Base-by-base conservation (phyloP, 2,329 filamentous ascomycete genomes). In the Colletotrichum tropicale region DNA sequence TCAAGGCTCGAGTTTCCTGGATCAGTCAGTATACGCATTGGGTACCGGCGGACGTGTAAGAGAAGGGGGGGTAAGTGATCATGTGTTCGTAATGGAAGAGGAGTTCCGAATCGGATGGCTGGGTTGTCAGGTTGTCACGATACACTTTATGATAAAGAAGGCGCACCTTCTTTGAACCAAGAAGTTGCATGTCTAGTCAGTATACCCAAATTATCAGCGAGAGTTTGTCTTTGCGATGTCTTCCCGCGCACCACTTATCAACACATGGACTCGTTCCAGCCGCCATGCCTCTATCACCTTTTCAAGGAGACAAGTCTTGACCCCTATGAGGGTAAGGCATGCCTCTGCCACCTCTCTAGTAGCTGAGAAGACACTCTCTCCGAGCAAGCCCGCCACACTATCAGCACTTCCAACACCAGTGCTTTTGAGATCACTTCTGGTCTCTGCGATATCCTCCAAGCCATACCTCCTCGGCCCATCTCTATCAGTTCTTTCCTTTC, bases 371-470 rank as follows among this genome's bases (percentile, higher is more conserved):
- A 38, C 18, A 6, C 26, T 30, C 24, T 26, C 30, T 8, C 8
- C 32, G 21, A n/a, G 32, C 9, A 43, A 43, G 32, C 66, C 66
- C 8, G 32, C 71, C 18, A 70, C 71, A n/a, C 56, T 74, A 43
- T 69, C 71, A 30, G 71, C 71, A 5, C n/a, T 74, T 5, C 71
- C 66, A 34, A 64, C 56, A 55, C 38, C 66, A 26, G 66, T 70
- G 1, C 58, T 74, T 15, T 38, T 74, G 32, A 74, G 43, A 56
- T 74, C 71, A 26, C 66, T 74, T 1, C 26, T 74, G 32, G 58
- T 74, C 24, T 56, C 71, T 2, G 71, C 71, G 18, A 70, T 74
- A 38, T 74, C 71, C 4, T 74, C 65, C 21, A 74, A 74, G 38
- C 71, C 71, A 15, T 64, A 70, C 24, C 66, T 74, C 3, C 66